Evolutionary conservation across 345 rosid genomes (phyloP).

Genomic region (Sapria himalayana): DNA sequence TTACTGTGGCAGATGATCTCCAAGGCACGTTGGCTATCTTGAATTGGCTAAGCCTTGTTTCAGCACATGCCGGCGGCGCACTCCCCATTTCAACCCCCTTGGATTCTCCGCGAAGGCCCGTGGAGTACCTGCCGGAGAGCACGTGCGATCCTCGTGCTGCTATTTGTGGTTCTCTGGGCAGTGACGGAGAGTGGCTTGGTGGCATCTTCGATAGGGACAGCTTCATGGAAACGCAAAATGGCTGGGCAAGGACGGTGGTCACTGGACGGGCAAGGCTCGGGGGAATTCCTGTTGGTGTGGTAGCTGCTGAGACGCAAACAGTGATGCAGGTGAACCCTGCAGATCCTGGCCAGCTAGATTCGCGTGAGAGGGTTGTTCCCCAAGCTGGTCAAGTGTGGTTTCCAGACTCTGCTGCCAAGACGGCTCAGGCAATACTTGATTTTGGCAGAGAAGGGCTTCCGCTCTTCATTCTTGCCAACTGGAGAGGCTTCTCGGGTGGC

Average conservation of each 20-base stretch:
- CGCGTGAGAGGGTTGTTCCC: conserved; percentile 95
- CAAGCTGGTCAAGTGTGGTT: conserved; percentile 99
- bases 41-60: conserved; percentile 84
- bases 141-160: conserved; percentile 97
- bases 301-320: conserved; percentile 98
- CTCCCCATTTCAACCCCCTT: conserved; percentile 46
- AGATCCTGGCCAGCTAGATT: conserved; percentile 98
- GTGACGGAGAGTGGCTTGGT: conserved; percentile 69
- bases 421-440: conserved; percentile 91
- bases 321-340: conserved; percentile 98
- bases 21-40: conserved; percentile 84
- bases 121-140: conserved; percentile 73
- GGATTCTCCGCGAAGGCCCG: conserved; percentile 77
- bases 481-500: conserved; percentile 99
- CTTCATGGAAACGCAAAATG: conserved; percentile 79
- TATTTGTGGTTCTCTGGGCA: conserved; percentile 42
- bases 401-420: conserved; percentile 96
- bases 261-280: conserved; percentile 99
- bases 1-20: conserved; percentile 89
- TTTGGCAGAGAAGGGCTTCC: conserved; percentile 92
- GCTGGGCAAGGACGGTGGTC: conserved; percentile 99
- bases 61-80: conserved; percentile 56
- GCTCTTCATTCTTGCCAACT: conserved; percentile 84
- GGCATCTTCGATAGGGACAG: conserved; percentile 92
- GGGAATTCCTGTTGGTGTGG: conserved; percentile 94